Evolutionary conservation across 2,329 filamentous ascomycete genomes (phyloP).

Genomic region (Exophiala xenobiotica): DNA sequence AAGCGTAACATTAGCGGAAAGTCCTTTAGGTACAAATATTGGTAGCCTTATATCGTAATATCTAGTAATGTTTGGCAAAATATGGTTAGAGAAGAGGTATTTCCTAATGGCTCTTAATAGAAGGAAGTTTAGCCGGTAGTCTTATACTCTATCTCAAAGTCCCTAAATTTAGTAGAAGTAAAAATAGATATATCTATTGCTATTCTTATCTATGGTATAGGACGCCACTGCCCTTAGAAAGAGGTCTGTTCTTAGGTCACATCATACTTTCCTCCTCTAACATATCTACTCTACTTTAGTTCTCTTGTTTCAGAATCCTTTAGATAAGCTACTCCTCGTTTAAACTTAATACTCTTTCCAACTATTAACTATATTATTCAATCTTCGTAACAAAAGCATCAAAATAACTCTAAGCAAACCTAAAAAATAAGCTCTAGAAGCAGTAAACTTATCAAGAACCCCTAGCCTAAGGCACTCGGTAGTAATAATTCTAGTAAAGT

Average conservation of each 20-base stretch:
- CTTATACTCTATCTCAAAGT: constrained; percentile 1
- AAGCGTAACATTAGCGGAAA: background rate
- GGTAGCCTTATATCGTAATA: background rate
- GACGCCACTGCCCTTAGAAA: background rate
- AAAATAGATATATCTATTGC: constrained; percentile 3
- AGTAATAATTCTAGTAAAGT: background rate
- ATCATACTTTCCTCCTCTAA: background rate
- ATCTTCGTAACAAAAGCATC: background rate
- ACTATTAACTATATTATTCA: background rate
- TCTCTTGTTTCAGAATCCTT: background rate
- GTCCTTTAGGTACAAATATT: background rate
- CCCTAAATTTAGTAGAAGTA: constrained; percentile 3
- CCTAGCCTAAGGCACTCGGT: background rate
- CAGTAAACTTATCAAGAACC: background rate
- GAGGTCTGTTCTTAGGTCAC: background rate
- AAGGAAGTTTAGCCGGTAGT: background rate
- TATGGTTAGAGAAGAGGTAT: background rate
- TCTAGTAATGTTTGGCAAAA: constrained; percentile 2
- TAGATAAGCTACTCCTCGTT: background rate
- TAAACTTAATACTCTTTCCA: background rate
- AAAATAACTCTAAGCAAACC: background rate
- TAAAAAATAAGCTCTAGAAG: constrained; percentile 1
- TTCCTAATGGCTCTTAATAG: background rate
- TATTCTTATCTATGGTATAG: background rate
- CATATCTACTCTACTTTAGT: background rate